Base-by-base conservation (phyloP, 2,329 filamentous ascomycete genomes). In the Fusarium tjaetaba region DNA sequence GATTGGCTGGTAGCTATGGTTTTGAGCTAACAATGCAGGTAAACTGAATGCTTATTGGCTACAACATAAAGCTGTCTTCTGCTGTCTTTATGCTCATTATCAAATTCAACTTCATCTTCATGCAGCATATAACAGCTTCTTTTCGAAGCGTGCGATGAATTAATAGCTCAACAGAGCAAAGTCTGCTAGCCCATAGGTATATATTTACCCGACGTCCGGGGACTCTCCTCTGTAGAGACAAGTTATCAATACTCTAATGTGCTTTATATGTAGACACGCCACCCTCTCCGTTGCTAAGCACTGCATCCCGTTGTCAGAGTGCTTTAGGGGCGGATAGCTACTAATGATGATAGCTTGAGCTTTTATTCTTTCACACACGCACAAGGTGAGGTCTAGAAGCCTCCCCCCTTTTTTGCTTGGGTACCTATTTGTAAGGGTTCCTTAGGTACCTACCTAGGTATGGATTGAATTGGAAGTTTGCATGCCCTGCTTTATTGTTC, bases 341-440 rank as follows among this genome's bases (percentile, higher is more conserved):
- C n/a, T 26, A 34, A 69, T 24, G 28, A 57, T 64, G 65, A 69
- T 69, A 58, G 36, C 30, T 52, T 70, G 41, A 59, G 59, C 36
- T 32, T 24, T 39, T 24, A 15, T 45, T 42, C 13, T 48, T 53
- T 32, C 13, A 36, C 34, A 22, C 42, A 28, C 39, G n/a, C 26
- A 32, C 6, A 28, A 34, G 26, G 46, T 48, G 65, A 59, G 60
- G 34, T 13, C 51, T 28, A 16, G 20, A 39, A 39, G 24, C 24
- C 34, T 24, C 51, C n/a, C 34, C 28, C 34, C n/a, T 22, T n/a
- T n/a, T n/a, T n/a, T 28, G 11, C 24, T 18, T 55, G 10, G 26
- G 45, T 16, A 11, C 36, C 36, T 38, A 38, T 38, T 22, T 28
- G 51, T 28, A 28, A 38, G 24, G 34, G n/a, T 34, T 14, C 13